Evolutionary conservation across 164 flowering plant species (phyloP).

Genomic region (Akebia trifoliata): DNA sequence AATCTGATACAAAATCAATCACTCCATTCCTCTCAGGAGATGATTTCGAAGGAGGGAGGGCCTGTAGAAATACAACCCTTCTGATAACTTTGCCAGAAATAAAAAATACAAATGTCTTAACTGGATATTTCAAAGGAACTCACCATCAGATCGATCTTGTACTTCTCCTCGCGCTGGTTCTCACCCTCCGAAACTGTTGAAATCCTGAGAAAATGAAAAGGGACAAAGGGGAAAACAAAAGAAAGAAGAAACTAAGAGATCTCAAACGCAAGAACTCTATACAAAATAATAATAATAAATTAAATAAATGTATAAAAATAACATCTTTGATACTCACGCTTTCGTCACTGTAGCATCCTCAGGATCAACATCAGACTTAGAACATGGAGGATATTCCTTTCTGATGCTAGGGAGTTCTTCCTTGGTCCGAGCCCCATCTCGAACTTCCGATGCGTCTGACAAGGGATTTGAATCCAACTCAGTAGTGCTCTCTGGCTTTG

Average conservation of each 20-base stretch:
- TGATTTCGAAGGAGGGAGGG: constrained; percentile 60
- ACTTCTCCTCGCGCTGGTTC: constrained; percentile 53
- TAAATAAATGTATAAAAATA: not conserved
- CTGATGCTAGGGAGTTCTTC: constrained; percentile 36
- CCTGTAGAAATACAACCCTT: constrained; percentile 27
- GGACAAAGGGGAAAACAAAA: too few relatives aligned
- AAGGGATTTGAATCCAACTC: constrained; percentile 29
- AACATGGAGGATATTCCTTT: constrained; percentile 38
- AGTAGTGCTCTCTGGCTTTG: constrained; percentile 25
- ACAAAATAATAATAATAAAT: not conserved
- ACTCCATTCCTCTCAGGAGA: constrained; percentile 64
- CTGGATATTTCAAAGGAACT: constrained; percentile 6
- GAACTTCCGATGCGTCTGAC: constrained; percentile 30
- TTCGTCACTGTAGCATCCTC: constrained; percentile 22
- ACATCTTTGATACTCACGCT: constrained; percentile 33
- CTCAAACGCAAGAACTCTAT: too few relatives aligned
- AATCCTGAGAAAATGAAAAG: constrained; percentile 28
- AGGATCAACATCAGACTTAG: constrained; percentile 30
- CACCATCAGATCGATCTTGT: constrained; percentile 95
- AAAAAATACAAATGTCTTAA: too few relatives aligned
- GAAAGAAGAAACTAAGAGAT: constrained; percentile 3
- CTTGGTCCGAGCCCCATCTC: constrained; percentile 13
- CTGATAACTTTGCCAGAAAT: not conserved
- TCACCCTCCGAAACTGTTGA: constrained; percentile 28
- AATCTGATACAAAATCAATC: constrained; percentile 30